A percentile compares a stretch with the other conserved stretches of the same genome.
phyloP scores from a whole-genome alignment of 192 early-diverging fungal genomes.

The Gonapodya prolifera region DNA sequence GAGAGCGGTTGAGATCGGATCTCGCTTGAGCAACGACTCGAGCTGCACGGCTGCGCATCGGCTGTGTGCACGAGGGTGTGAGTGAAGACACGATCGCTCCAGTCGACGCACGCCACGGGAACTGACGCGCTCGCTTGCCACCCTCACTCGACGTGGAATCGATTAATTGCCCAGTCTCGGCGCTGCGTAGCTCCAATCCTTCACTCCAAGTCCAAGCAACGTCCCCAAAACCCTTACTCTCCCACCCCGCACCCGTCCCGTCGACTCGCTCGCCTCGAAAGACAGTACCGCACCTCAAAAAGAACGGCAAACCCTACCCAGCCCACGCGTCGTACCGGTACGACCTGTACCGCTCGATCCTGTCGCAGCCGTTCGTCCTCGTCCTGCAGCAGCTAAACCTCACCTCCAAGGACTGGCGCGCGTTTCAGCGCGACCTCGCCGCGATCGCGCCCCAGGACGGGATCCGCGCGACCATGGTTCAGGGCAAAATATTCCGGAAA shows the following conservation, averaged over 20 bases:
- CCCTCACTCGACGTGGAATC: too few species aligned
- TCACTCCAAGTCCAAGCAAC: background rate
- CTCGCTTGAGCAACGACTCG: too few species aligned
- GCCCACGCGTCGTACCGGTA: background rate
- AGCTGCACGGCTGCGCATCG: too few species aligned
- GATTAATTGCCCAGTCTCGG: background rate
- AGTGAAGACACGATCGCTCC: too few species aligned
- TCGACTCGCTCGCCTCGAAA: background rate
- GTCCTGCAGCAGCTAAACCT: background rate
- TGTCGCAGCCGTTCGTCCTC: background rate
- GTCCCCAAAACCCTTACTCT: background rate
- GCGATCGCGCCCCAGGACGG: background rate
- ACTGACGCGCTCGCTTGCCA: too few species aligned
- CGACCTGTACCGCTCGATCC: background rate
- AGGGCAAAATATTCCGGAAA: slow-evolving; percentile 1
- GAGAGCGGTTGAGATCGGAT: too few species aligned
- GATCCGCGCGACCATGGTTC: background rate
- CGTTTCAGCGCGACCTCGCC: background rate
- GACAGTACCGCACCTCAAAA: background rate
- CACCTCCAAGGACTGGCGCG: background rate
- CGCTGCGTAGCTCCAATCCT: background rate
- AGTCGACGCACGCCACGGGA: too few species aligned
- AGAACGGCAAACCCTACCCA: background rate
- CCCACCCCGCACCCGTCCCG: background rate
- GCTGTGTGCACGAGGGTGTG: too few species aligned